Percentiles rank a stretch among this genome's conserved stretches.
Evolutionary conservation across 2,329 filamentous ascomycete genomes (phyloP).

Genomic region (Sporothrix brasiliensis): DNA sequence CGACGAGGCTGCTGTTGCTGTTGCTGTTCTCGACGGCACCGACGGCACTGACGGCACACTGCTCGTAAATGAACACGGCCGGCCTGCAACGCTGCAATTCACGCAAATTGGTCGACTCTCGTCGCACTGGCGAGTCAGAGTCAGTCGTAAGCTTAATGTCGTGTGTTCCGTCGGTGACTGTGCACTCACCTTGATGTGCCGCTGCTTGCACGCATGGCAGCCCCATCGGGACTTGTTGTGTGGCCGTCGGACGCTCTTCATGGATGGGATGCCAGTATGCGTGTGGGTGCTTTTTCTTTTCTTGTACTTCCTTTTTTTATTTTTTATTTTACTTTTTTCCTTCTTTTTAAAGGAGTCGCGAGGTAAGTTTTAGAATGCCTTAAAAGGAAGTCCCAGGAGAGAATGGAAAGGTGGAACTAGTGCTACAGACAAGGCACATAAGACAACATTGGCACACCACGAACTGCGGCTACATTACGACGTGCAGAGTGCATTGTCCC

Average conservation of each 20-base stretch:
- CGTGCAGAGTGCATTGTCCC: too few species aligned
- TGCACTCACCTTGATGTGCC: not conserved
- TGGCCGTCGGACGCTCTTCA: not conserved
- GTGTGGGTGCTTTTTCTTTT: not conserved
- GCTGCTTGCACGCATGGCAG: constrained; percentile 5
- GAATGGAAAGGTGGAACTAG: too few species aligned
- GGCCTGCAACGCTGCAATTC: not conserved
- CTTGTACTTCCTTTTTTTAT: too few species aligned
- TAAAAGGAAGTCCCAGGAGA: too few species aligned
- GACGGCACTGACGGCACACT: not conserved
- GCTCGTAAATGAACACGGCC: not conserved
- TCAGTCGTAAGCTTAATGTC: not conserved
- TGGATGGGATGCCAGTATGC: not conserved
- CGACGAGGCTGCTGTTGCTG: not conserved
- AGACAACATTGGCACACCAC: too few species aligned
- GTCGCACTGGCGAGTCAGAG: not conserved
- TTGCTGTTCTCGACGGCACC: not conserved
- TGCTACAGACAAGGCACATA: too few species aligned
- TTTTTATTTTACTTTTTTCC: too few species aligned
- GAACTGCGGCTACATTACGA: too few species aligned
- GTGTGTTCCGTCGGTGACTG: too few species aligned
- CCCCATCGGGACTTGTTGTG: constrained; percentile 17
- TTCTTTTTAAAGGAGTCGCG: too few species aligned
- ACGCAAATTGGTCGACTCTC: not conserved
- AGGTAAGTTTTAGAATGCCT: too few species aligned